phyloP scores from a whole-genome alignment of 768 basidiomycete genomes.

The Amanita rimosa region DNA sequence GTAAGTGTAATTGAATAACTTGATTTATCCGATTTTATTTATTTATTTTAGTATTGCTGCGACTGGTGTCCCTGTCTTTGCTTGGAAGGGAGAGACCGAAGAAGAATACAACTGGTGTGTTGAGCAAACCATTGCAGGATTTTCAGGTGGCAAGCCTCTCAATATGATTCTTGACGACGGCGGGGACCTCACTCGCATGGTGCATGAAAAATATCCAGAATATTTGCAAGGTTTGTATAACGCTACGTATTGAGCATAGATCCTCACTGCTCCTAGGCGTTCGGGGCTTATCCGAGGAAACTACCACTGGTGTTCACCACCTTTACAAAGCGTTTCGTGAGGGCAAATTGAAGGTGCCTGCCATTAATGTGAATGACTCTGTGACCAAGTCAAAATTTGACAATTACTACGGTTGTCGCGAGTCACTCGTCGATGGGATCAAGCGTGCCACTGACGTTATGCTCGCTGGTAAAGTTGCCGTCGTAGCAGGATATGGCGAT shows the following conservation, averaged over 20 bases:
- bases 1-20: slow-evolving; percentile 30
- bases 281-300: slow-evolving; percentile 96
- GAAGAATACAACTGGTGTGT: slow-evolving; percentile 99
- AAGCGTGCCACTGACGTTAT: slow-evolving; percentile 99
- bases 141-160: slow-evolving; percentile 69
- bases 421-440: slow-evolving; percentile 99
- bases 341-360: slow-evolving; percentile 91
- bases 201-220: slow-evolving; percentile 95
- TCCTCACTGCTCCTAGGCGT: slow-evolving; percentile 39
- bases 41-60: slow-evolving; percentile 87
- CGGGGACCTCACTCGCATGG: slow-evolving; percentile 89
- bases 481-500: slow-evolving; percentile 98
- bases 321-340: slow-evolving; percentile 97
- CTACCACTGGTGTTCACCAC: slow-evolving; percentile 99
- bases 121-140: slow-evolving; percentile 87
- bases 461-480: slow-evolving; percentile 98
- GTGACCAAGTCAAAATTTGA: slow-evolving; percentile 99
- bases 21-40: slow-evolving; percentile 1
- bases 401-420: slow-evolving; percentile 98
- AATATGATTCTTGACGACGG: slow-evolving; percentile 99
- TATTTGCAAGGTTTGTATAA: slow-evolving; percentile 52
- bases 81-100: slow-evolving; percentile 99
- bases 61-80: slow-evolving; percentile 96
- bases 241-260: background rate
- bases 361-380: slow-evolving; percentile 99